Evolutionary conservation across 495 filamentous ascomycete species (phyloP).

Genomic region (Penicillium lividum): DNA sequence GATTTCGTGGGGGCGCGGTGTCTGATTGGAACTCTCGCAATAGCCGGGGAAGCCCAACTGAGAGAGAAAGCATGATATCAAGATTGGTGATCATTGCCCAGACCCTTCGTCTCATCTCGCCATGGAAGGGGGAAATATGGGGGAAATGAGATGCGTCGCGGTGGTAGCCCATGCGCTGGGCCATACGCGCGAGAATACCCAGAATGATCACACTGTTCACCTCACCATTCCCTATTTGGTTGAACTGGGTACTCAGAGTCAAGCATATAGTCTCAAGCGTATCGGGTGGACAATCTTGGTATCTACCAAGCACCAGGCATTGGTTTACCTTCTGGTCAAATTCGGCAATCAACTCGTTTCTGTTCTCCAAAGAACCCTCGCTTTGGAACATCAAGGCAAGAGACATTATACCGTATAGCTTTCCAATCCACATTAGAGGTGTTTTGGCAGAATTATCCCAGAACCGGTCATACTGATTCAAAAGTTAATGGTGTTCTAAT

Average conservation of each 20-base stretch:
- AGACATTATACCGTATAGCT: conserved; percentile 32
- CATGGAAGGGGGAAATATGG: conserved; percentile 50
- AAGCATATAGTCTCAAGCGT: conserved; percentile 42
- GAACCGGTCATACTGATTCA: conserved; percentile 31
- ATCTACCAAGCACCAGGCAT: conserved; percentile 40
- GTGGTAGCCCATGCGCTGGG: conserved; percentile 49
- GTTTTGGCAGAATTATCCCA: conserved; percentile 24
- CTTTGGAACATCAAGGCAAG: conserved; percentile 19
- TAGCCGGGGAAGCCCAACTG: conserved; percentile 40
- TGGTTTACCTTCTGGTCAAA: conserved; percentile 37
- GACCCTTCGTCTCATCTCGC: conserved; percentile 56
- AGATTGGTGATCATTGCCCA: conserved; percentile 53
- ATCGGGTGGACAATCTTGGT: conserved; percentile 41
- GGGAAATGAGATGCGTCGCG: conserved; percentile 45
- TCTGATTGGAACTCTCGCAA: conserved; percentile 34
- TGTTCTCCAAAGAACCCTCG: background rate
- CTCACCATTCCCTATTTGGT: conserved; percentile 30
- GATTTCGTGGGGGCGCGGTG: conserved; percentile 37
- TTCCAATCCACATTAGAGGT: conserved; percentile 34
- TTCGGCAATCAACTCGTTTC: conserved; percentile 7
- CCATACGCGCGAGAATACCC: conserved; percentile 34
- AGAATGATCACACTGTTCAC: conserved; percentile 43
- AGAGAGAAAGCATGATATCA: conserved; percentile 45
- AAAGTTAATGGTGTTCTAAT: background rate
- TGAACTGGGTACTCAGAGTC: conserved; percentile 38